Base-by-base conservation (phyloP, 495 filamentous ascomycete genomes). In the Penicillium arizonense region DNA sequence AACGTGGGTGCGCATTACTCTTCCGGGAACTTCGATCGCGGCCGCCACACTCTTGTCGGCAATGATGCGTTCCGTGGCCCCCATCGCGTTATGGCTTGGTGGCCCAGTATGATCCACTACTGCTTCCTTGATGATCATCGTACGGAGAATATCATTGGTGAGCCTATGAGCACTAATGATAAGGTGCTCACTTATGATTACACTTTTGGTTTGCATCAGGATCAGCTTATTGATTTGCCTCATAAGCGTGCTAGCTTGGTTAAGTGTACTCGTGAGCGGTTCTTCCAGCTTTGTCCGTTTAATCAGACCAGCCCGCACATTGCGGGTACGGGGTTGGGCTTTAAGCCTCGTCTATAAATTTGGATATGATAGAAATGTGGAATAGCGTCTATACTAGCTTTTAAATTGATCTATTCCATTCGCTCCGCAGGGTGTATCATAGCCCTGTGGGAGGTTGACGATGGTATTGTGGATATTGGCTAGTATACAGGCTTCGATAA, bases 91-190 rank as follows among this genome's bases (percentile, higher is more conserved):
- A 82, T 76, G 51, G 82, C 80, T 13, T 87, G 84, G 84, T 86
- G 79, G 77, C 80, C 79, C n/a, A 79, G 76, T 54, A 67, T 83
- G 63, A 86, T 87, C 70, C 82, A 86, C 61, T 86, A 83, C 60
- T 66, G 81, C 57, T 86, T 83, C 64, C 71, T 87, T 13, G 84
- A 87, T 62, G 83, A 86, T 47, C 77, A 79, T 46, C 80, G 83
- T 40, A 87, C 84, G 2, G 71, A 69, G 58, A 61, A 72, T 53
- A 77, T 85, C 2, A 81, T 86, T 7, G 83, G 82, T 38, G 84
- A 87, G 72, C 83, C 83, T 35, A 77, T 78, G 62, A 76, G 73
- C 42, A 83, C 76, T 8, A 82, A 80, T 53, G 74, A 69, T 37
- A 79, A 76, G 5, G 77, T 84, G 26, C 69, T 85, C 36, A 74